Evolutionary conservation across 371 early-diverging fungal genomes (phyloP).

Genomic region (Mortierella sp.): DNA sequence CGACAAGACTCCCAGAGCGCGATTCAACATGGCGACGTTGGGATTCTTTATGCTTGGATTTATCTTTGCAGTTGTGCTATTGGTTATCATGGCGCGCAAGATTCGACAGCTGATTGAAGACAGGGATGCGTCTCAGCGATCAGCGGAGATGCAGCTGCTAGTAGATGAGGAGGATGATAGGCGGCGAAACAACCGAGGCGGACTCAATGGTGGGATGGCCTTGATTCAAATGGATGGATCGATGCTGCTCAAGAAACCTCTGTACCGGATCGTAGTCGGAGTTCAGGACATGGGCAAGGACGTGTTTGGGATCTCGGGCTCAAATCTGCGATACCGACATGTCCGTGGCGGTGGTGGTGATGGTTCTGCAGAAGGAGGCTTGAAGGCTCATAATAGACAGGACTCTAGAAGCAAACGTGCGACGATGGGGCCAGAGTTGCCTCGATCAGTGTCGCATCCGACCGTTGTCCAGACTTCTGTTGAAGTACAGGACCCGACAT

Average conservation of each 20-base stretch:
- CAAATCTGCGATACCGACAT: conserved; percentile 21
- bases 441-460: conserved; percentile 14
- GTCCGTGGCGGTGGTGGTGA: not conserved
- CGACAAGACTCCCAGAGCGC: conserved; percentile 17
- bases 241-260: conserved; percentile 32
- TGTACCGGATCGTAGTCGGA: conserved; percentile 48
- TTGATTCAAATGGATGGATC: conserved; percentile 26
- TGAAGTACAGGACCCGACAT: not conserved
- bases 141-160: conserved; percentile 41
- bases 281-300: conserved; percentile 40
- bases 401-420: not conserved
- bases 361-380: not conserved
- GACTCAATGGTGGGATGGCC: conserved; percentile 29
- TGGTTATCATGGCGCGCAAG: conserved; percentile 48
- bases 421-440: not conserved
- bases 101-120: conserved; percentile 54
- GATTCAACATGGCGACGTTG: conserved; percentile 51
- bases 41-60: conserved; percentile 53
- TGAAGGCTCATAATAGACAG: not conserved
- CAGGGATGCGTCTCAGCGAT: conserved; percentile 43
- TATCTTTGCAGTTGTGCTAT: conserved; percentile 32
- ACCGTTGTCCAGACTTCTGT: not conserved
- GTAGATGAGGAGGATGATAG: conserved; percentile 44
- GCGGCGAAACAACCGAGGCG: conserved; percentile 12
- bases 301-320: conserved; percentile 14